These are phyloP conservation scores for Annulohypoxylon maeteangense DNA, from an alignment of 495 filamentous ascomycete species.

Conservation along the genomic window DNA sequence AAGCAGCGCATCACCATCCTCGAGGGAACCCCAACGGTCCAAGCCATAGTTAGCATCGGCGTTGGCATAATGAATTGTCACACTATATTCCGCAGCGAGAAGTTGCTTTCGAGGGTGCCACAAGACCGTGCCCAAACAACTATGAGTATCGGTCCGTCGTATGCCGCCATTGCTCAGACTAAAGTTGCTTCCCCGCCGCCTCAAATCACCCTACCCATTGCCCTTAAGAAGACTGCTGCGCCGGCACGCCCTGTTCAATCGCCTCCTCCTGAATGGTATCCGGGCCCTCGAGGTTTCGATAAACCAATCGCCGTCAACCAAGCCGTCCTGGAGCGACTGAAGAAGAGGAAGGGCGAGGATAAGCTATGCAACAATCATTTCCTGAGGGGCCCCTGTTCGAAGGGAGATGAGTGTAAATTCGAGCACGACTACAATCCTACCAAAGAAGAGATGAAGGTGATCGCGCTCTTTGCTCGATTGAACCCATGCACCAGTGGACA, in stretches of 20 bases:
- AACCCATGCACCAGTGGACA: constrained; percentile 81
- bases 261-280: constrained; percentile 55
- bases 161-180: constrained; percentile 49
- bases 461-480: constrained; percentile 78
- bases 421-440: constrained; percentile 77
- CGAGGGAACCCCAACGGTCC: constrained; percentile 77
- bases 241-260: constrained; percentile 23
- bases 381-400: constrained; percentile 77
- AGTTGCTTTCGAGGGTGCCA: constrained; percentile 54
- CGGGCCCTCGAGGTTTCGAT: constrained; percentile 63
- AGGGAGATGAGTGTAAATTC: constrained; percentile 77
- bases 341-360: constrained; percentile 76
- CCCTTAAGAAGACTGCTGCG: constrained; percentile 15
- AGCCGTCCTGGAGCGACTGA: constrained; percentile 77
- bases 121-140: too few relatives aligned
- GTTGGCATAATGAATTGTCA: constrained; percentile 69
- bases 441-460: constrained; percentile 70
- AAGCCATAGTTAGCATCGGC: constrained; percentile 67
- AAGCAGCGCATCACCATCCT: constrained; percentile 74
- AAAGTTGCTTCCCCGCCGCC: constrained; percentile 51
- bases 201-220: constrained; percentile 48
- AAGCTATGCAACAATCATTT: constrained; percentile 91
- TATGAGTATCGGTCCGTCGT: constrained; percentile 38
- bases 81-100: constrained; percentile 73
- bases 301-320: constrained; percentile 58